phyloP scores from a whole-genome alignment of 805 yeast genomes.

The Ogataea dorogensis region DNA sequence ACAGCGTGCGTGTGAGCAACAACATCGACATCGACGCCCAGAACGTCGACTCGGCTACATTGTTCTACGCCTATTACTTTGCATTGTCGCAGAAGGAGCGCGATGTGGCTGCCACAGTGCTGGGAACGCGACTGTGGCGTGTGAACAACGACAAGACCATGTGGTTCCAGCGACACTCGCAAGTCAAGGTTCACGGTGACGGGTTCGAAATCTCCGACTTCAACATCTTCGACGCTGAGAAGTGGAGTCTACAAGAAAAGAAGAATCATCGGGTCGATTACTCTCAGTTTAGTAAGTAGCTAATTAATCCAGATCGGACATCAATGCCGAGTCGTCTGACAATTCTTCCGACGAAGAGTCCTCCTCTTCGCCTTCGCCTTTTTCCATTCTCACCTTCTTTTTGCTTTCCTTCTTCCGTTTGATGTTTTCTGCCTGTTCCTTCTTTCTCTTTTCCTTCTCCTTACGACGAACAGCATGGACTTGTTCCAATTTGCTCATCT shows the following conservation, averaged over 20 bases:
- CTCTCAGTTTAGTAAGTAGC: conserved; percentile 16
- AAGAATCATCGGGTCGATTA: conserved; percentile 41
- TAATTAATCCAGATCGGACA: too few relatives aligned
- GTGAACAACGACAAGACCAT: conserved; percentile 30
- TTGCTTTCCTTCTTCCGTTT: conserved; percentile 70
- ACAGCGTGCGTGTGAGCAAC: conserved; percentile 23
- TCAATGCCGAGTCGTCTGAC: too few relatives aligned
- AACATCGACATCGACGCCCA: conserved; percentile 29
- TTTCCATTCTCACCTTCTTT: conserved; percentile 67
- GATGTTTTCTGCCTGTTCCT: conserved; percentile 76
- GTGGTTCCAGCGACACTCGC: conserved; percentile 38
- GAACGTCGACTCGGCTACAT: conserved; percentile 34
- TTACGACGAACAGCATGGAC: conserved; percentile 60
- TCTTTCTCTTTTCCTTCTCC: conserved; percentile 68
- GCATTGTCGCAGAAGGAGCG: conserved; percentile 43
- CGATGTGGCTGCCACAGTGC: conserved; percentile 34
- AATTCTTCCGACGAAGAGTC: too few relatives aligned
- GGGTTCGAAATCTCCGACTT: conserved; percentile 42
- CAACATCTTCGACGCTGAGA: conserved; percentile 42
- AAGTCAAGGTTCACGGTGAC: conserved; percentile 38
- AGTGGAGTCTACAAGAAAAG: conserved; percentile 44
- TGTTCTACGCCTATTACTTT: conserved; percentile 45
- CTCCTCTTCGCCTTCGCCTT: conserved; percentile 35
- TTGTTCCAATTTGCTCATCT: conserved; percentile 60
- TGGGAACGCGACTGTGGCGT: conserved; percentile 40